Evolutionary conservation across 257 asterid species (phyloP), one percentile per base, ranked within the genome.

Genomic region (Capsicum pubescens): DNA sequence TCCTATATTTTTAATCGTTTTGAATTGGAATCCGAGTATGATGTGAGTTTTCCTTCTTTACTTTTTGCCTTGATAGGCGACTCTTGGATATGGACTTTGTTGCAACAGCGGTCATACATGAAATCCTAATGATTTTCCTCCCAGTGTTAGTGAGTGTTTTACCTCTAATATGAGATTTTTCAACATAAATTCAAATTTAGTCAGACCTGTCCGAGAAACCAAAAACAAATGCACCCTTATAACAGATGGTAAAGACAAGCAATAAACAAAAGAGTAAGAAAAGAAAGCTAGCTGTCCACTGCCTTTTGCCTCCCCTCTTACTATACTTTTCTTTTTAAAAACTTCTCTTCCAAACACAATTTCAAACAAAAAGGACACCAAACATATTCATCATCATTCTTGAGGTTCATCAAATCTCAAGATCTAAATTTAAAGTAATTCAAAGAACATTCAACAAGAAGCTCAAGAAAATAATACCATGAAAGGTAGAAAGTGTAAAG

Each of bases 401-500:
- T 50, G 50, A 50, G 9, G 39, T 74, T 74, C 21, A 74, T 74
- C 44, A 72, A 72, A 80, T 79, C 83, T 42, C 90, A 80, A 85
- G 67, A 84, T 87, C 86, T 79, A 3, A 69, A 76, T 16, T 85
- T 55, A 32, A 70, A 42, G n/a, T 77, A 77, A 63, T 61, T 54
- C 21, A 46, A 66, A 60, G 39, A 63, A 15, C 39, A 63, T n/a
- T n/a, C 1, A 64, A 85, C 26, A 14, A 64, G 46, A 67, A 52
- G 48, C 79, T 36, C 19, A 44, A 44, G 59, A 57, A 10, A 63
- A 32, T 21, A 21, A 61, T 1, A 61, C 7, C 16, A 95, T 93
- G 97, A 92, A 85, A 88, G 86, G 88, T 39, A 95, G 94, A 91
- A 93, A 91, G 50, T 89, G 91, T 84, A 95, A 90, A 87, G 99